phyloP scores from a whole-genome alignment of 2,329 filamentous ascomycete genomes.

The Leptographium procerum region DNA sequence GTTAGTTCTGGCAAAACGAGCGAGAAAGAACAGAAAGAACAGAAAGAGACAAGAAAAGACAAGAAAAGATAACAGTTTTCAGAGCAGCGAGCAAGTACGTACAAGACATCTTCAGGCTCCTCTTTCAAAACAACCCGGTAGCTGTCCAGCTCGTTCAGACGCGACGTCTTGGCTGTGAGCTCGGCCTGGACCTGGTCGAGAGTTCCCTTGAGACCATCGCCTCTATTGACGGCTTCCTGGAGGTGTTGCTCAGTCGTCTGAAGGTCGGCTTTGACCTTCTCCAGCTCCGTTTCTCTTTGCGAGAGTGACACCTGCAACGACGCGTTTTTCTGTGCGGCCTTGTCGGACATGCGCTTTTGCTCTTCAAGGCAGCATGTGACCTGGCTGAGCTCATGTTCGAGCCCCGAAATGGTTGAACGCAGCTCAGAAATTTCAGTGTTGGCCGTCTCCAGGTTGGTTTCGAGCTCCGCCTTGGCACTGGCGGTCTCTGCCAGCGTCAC shows the following conservation, averaged over 20 bases:
- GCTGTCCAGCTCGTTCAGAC: slow-evolving; percentile 18
- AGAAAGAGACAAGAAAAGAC: background rate
- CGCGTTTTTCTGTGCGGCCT: slow-evolving; percentile 11
- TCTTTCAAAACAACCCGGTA: slow-evolving; percentile 18
- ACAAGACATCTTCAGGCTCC: slow-evolving; percentile 21
- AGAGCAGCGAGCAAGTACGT: slow-evolving; percentile 9
- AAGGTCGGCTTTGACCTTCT: slow-evolving; percentile 13
- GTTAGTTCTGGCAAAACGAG: background rate
- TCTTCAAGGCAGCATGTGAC: slow-evolving; percentile 6
- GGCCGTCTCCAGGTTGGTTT: slow-evolving; percentile 10
- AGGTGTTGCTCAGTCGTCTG: slow-evolving; percentile 15
- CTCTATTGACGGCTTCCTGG: slow-evolving; percentile 11
- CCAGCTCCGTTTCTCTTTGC: slow-evolving; percentile 14
- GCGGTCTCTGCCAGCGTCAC: slow-evolving; percentile 9
- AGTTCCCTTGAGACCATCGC: slow-evolving; percentile 12
- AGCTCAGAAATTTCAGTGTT: slow-evolving; percentile 12
- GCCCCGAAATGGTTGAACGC: background rate
- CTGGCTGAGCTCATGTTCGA: slow-evolving; percentile 4
- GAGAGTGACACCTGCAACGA: slow-evolving; percentile 14
- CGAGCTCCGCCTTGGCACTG: background rate
- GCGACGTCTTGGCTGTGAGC: slow-evolving; percentile 13
- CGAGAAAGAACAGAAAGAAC: background rate
- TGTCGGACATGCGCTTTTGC: slow-evolving; percentile 5
- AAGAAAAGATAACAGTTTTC: too few species aligned
- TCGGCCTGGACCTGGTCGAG: slow-evolving; percentile 15